Percentiles rank a stretch among this genome's conserved stretches.
These are phyloP conservation scores for Santalum album DNA, from an alignment of 164 flowering plant genomes.

Conservation along the genomic window DNA sequence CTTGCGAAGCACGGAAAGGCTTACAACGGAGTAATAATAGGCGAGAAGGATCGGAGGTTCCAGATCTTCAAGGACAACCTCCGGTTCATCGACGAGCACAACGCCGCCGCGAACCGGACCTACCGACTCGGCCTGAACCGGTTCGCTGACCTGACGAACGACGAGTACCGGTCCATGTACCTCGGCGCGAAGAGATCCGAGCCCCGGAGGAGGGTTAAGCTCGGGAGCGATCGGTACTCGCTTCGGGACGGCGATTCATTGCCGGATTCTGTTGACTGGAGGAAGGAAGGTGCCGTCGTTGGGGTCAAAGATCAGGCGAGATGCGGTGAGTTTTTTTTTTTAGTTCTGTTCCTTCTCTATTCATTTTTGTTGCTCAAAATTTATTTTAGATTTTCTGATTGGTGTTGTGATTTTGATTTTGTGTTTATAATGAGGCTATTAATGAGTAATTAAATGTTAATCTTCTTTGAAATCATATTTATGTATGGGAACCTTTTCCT, in stretches of 20 bases:
- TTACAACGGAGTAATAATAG: constrained; percentile 33
- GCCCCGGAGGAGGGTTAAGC: not conserved
- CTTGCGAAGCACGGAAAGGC: constrained; percentile 25
- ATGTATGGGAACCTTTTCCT: too few relatives aligned
- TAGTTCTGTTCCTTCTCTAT: too few relatives aligned
- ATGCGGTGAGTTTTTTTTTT: constrained; percentile 23
- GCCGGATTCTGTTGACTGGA: constrained; percentile 38
- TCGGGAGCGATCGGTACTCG: constrained; percentile 21
- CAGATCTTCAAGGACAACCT: constrained; percentile 41
- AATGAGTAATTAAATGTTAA: too few relatives aligned
- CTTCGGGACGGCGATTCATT: constrained; percentile 20
- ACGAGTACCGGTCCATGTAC: constrained; percentile 24
- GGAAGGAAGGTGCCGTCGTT: constrained; percentile 33
- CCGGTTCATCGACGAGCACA: constrained; percentile 31
- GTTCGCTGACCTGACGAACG: constrained; percentile 39
- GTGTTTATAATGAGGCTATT: too few relatives aligned
- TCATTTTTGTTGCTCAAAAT: too few relatives aligned
- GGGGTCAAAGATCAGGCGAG: constrained; percentile 39
- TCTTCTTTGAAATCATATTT: too few relatives aligned
- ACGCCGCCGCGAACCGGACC: constrained; percentile 15
- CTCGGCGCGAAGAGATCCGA: constrained; percentile 16
- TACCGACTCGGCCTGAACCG: constrained; percentile 29
- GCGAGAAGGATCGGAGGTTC: constrained; percentile 35
- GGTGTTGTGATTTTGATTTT: too few relatives aligned
- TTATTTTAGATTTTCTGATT: too few relatives aligned